Conservation (phyloP, 1,284 basidiomycete genomes). For the Mycena citricolor region DNA sequence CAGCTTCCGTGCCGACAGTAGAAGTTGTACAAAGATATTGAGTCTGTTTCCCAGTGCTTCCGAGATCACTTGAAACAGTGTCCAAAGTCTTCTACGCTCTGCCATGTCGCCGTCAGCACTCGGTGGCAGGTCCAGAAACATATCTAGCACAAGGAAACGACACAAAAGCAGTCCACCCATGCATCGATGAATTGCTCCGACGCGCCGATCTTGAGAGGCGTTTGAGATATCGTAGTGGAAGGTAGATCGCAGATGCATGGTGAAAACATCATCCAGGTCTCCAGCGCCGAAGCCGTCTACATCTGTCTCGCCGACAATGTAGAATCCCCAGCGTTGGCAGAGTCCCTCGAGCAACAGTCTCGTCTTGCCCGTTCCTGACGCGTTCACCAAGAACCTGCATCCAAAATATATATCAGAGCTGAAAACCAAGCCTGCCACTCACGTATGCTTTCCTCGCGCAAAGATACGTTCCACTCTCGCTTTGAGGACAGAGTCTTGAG, state of each 20-base stretch:
- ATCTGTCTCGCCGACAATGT: slow-evolving; percentile 9
- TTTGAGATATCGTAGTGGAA: too few relatives aligned
- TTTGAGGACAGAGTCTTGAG: neutral
- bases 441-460: slow-evolving; percentile 3
- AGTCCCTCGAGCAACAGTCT: slow-evolving; percentile 13
- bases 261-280: slow-evolving; percentile 4
- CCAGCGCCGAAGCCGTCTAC: slow-evolving; percentile 2
- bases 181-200: neutral
- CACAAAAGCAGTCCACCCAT: neutral
- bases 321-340: slow-evolving; percentile 18
- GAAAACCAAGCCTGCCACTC: too few relatives aligned
- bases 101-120: neutral
- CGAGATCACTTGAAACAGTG: slow-evolving; percentile 4
- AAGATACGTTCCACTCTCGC: slow-evolving; percentile 5
- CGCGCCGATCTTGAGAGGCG: too few relatives aligned
- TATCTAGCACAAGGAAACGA: slow-evolving; percentile 2
- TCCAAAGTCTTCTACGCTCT: slow-evolving; percentile 7
- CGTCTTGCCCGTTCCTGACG: slow-evolving; percentile 11
- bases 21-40: slow-evolving; percentile 2
- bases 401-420: too few relatives aligned
- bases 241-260: neutral
- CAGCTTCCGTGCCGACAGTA: too few relatives aligned
- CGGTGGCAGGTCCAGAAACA: slow-evolving; percentile 1
- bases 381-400: slow-evolving; percentile 11
- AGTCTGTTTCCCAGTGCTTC: neutral